Percentiles rank a stretch among this genome's conserved stretches.
phyloP scores from a whole-genome alignment of 1,284 basidiomycete species.

The Tilletia caries region DNA sequence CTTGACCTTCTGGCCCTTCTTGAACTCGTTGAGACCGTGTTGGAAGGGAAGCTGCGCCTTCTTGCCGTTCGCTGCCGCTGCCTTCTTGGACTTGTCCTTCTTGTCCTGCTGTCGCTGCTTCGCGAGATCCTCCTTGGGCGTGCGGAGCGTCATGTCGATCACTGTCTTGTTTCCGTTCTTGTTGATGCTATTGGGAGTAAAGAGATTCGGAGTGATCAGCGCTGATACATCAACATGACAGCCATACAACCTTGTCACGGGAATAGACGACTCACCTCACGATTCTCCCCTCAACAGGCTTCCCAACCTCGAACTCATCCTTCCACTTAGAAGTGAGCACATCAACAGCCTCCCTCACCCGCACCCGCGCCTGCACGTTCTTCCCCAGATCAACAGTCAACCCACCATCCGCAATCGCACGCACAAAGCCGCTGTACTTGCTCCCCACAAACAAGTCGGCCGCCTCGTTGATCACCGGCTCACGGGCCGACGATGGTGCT shows the following conservation, averaged over 20 bases:
- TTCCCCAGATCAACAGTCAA: conserved; percentile 85
- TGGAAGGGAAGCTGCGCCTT: conserved; percentile 10
- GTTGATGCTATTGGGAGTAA: background rate
- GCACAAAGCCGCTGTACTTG: conserved; percentile 77
- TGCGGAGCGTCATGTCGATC: conserved; percentile 76
- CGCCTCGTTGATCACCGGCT: conserved; percentile 55
- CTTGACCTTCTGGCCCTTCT: conserved; percentile 53
- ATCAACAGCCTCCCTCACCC: conserved; percentile 75
- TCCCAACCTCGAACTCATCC: conserved; percentile 71
- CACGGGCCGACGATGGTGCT: background rate
- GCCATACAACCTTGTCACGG: too few species aligned
- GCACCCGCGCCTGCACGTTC: conserved; percentile 79
- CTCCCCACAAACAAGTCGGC: conserved; percentile 68
- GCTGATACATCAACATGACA: background rate
- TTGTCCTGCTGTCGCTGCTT: conserved; percentile 41
- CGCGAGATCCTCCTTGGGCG: conserved; percentile 52
- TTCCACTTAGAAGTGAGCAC: conserved; percentile 94
- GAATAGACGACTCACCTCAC: conserved; percentile 62
- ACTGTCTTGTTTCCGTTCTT: conserved; percentile 65
- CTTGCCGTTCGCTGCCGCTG: conserved; percentile 59
- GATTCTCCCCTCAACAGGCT: conserved; percentile 81
- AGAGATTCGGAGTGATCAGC: conserved; percentile 22
- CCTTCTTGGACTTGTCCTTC: conserved; percentile 30
- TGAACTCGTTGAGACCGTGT: conserved; percentile 30
- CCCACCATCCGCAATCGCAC: conserved; percentile 78